phyloP scores from a whole-genome alignment of 2,329 filamentous ascomycete species.

The Fusarium sp. region DNA sequence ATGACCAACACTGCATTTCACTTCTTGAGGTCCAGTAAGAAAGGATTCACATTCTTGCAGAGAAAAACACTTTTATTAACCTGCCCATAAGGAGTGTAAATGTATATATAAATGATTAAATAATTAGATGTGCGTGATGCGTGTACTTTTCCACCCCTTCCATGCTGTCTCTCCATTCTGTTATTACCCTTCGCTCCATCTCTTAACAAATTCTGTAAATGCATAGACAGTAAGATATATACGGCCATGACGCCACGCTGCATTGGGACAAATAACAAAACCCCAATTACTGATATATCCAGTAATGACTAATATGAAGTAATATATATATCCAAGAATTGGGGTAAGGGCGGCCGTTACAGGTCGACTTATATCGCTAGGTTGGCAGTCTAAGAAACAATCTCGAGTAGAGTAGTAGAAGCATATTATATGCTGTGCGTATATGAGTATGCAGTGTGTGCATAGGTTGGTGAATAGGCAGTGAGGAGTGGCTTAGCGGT shows the following conservation, averaged over 20 bases:
- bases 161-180: constrained; percentile 4
- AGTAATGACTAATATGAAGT: not conserved
- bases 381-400: not conserved
- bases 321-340: not conserved
- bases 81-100: not conserved
- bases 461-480: not conserved
- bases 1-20: not conserved
- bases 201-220: constrained; percentile 13
- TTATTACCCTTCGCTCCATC: constrained; percentile 5
- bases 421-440: not conserved
- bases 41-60: not conserved
- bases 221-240: not conserved
- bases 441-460: not conserved
- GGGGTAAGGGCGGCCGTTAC: not conserved
- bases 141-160: constrained; percentile 15
- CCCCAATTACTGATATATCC: not conserved
- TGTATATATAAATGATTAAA: constrained; percentile 2
- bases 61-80: not conserved
- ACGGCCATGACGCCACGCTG: constrained; percentile 33
- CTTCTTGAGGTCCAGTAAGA: not conserved
- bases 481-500: not conserved
- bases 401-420: not conserved
- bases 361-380: not conserved
- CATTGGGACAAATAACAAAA: not conserved
- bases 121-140: constrained; percentile 1